Base-by-base conservation (phyloP, 495 filamentous ascomycete species). In the Cercophora scortea region DNA sequence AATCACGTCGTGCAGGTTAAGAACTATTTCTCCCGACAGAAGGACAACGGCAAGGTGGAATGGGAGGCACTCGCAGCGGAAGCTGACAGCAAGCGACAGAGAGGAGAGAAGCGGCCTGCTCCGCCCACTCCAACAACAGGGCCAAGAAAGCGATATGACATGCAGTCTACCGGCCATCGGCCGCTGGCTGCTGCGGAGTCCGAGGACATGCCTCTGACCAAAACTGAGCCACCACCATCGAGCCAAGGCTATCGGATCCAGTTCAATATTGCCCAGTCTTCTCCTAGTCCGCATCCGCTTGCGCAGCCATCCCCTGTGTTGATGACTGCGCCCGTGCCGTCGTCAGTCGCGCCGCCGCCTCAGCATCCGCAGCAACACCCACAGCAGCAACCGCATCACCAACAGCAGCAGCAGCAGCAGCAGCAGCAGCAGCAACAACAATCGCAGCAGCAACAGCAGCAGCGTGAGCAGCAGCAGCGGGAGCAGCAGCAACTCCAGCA, bases 21-120 rank as follows among this genome's bases (percentile, higher is more conserved):
- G 67, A 97, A 97, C 61, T 90, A 91, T 65, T 96, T 85, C 54
- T 80, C 85, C 42, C 81, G 92, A 3, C 81, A 87, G 56, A 88
- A 94, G 36, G 64, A 62, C 42, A 83, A 15, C 8, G 41, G 61
- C 39, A 82, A 82, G 52, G 74, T 72, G 6, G 86, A 90, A 16
- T 84, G 88, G 61, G 83, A 88, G 50, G 69, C 79, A 10, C 78
- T 86, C 34, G 84, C 88, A 4, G 67, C 74, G 6, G 80, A 83
- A 32, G 87, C 90, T 3, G 88, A 96, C 60, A 70, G 72, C 16
- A 87, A 83, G 68, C 84, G 79, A 45, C 60, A 71, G 32, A 71
- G 82, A 38, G 89, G 89, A 33, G 88, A 90, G 64, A 81, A 86
- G 51, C 81, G 85, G 18, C 82, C 84, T 9, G 75, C 86, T 32